Base-by-base conservation (phyloP, 345 rosid species). In the Dovyalis caffra region DNA sequence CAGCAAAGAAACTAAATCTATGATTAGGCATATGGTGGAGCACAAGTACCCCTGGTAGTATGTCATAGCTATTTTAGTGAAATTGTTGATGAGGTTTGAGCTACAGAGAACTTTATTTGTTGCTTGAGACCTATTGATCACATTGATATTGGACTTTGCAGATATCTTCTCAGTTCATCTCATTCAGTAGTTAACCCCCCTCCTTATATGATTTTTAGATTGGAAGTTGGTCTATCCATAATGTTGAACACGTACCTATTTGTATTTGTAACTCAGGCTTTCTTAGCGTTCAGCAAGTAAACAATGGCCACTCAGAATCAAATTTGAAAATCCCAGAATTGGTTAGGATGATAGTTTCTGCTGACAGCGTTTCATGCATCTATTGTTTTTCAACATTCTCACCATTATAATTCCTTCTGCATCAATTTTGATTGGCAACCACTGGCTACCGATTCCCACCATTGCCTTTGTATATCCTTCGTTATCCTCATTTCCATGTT, bases 1-100 rank as follows among this genome's bases (percentile, higher is more conserved):
- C 92, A 38, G 79, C 84, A 32, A 67, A 82, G 62, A 74, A 74
- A 69, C 78, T 79, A 57, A 78, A 69, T 37, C 75, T 72, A 32
- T 88, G 78, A 90, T 61, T 60, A 28, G 56, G 72, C 28, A 12
- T 37, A n/a, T 66, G 31, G 7, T 23, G 56, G 51, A 64, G 64
- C 69, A 61, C 56, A 47, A n/a, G n/a, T n/a, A 29, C 37, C 37
- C 53, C 68, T 6, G 25, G 45, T 49, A 26, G 51, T n/a, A 71
- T 67, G 62, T 0, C 43, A 43, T 20, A 60, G n/a, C 43, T 25
- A 16, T 61, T 6, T 21, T 29, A 47, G n/a, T 61, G 23, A 76
- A 51, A 63, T 26, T 35, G 25, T 75, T 47, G 28, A n/a, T 12
- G 31, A 25, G 37, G 49, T 49, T 8, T 33, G 37, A 33, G 69